Evolutionary conservation across 768 basidiomycete species (phyloP).

Genomic region (Amanita muscaria): DNA sequence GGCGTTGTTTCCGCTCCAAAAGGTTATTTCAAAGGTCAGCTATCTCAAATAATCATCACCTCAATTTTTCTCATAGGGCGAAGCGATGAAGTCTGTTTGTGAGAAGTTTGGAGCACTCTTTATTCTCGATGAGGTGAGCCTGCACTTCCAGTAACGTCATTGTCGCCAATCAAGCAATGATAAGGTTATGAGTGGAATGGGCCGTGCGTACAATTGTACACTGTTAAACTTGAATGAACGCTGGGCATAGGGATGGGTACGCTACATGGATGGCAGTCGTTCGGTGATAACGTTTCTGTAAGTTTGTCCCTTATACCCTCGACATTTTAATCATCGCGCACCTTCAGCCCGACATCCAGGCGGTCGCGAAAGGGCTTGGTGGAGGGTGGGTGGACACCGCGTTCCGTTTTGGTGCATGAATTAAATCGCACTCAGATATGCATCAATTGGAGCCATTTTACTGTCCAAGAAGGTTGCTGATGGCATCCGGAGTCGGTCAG

Average conservation of each 20-base stretch:
- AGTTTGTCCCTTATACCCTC: conserved; percentile 10
- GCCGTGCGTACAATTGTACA: conserved; percentile 46
- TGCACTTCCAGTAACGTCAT: background rate
- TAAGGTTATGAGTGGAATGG: conserved; percentile 83
- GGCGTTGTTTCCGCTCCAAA: conserved; percentile 71
- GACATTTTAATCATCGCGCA: background rate
- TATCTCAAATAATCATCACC: background rate
- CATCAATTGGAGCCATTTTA: conserved; percentile 73
- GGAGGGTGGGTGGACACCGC: conserved; percentile 62
- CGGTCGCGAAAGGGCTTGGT: conserved; percentile 83
- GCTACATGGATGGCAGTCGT: conserved; percentile 78
- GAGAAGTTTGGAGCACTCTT: conserved; percentile 70
- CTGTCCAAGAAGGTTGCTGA: conserved; percentile 63
- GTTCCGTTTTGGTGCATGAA: background rate
- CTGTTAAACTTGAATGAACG: background rate
- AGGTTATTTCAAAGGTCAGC: conserved; percentile 62
- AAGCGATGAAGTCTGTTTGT: conserved; percentile 74
- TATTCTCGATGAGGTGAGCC: conserved; percentile 70
- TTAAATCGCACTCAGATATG: conserved; percentile 41
- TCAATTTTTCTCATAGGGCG: background rate
- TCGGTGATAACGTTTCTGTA: conserved; percentile 61
- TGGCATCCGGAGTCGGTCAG: conserved; percentile 59
- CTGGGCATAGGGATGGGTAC: conserved; percentile 69
- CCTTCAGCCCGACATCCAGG: conserved; percentile 71
- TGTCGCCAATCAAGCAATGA: background rate